phyloP scores from a whole-genome alignment of 139 green algal species.

The Picochlorum sp. region DNA sequence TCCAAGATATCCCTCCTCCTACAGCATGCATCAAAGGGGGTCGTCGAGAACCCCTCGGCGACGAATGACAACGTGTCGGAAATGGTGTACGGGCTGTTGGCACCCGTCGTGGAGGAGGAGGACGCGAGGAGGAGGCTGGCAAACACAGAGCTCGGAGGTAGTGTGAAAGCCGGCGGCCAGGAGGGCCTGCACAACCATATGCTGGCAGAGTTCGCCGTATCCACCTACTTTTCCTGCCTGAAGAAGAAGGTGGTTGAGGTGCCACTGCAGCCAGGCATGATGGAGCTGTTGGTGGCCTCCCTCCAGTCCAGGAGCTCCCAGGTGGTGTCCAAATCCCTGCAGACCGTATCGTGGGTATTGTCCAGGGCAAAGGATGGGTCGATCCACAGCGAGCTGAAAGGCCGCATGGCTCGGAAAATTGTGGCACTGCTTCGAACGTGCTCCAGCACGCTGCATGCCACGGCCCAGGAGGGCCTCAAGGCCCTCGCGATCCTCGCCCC shows the following conservation, averaged over 20 bases:
- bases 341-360: slow-evolving; percentile 39
- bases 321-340: slow-evolving; percentile 43
- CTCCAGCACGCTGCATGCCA: slow-evolving; percentile 39
- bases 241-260: slow-evolving; percentile 15
- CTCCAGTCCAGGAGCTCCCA: slow-evolving; percentile 43
- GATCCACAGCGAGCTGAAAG: neutral
- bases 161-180: no score
- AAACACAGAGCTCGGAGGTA: no score
- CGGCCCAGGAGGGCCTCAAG: slow-evolving; percentile 63
- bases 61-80: slow-evolving; percentile 42
- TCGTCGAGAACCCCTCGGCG: slow-evolving; percentile 59
- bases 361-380: slow-evolving; percentile 46
- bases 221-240: slow-evolving; percentile 47
- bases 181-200: slow-evolving; percentile 53
- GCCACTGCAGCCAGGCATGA: no score
- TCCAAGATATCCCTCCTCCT: slow-evolving; percentile 67
- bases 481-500: slow-evolving; percentile 66
- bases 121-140: neutral
- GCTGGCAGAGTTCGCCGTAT: slow-evolving; percentile 70
- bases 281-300: slow-evolving; percentile 18
- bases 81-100: slow-evolving; percentile 41
- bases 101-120: slow-evolving; percentile 24
- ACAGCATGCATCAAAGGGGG: slow-evolving; percentile 46
- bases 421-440: slow-evolving; percentile 46
- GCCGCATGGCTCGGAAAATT: slow-evolving; percentile 17